These are phyloP conservation scores for Cystobasidiopsis lactophilus DNA, from an alignment of 768 basidiomycete species.

Conservation along the genomic window DNA sequence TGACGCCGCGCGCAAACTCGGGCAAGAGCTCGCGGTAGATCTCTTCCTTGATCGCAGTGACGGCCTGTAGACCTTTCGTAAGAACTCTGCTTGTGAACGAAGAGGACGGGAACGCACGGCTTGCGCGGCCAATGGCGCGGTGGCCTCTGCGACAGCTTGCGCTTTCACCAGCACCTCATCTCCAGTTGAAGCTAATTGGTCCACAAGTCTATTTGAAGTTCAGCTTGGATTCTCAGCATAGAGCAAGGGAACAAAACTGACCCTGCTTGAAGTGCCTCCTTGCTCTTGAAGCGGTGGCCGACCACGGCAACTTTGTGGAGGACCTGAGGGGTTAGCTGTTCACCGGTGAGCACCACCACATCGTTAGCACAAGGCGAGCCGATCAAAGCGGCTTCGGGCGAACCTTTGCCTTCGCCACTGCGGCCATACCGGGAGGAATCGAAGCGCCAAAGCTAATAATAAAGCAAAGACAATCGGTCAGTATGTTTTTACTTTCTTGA, in stretches of 20 bases:
- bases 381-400: no score
- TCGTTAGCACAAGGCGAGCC: no score
- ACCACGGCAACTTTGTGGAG: constrained; percentile 56
- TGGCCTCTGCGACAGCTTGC: constrained; percentile 35
- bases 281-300: constrained; percentile 53
- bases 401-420: no score
- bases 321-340: constrained; percentile 38
- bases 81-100: neutral
- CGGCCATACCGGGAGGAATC: constrained; percentile 49
- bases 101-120: neutral
- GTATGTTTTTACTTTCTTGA: neutral
- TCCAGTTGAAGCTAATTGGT: constrained; percentile 40
- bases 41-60: constrained; percentile 7
- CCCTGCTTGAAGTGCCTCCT: constrained; percentile 43
- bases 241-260: constrained; percentile 24
- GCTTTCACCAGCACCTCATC: constrained; percentile 43
- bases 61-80: neutral
- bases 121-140: neutral
- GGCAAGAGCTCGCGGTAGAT: constrained; percentile 4
- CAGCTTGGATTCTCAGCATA: no score
- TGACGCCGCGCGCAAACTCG: neutral
- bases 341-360: constrained; percentile 37
- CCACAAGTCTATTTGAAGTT: constrained; percentile 26
- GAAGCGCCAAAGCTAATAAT: constrained; percentile 52
- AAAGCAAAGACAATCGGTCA: neutral